Evolutionary conservation across 106 monocot species (phyloP).

Genomic region (Ottelia alismoides): DNA sequence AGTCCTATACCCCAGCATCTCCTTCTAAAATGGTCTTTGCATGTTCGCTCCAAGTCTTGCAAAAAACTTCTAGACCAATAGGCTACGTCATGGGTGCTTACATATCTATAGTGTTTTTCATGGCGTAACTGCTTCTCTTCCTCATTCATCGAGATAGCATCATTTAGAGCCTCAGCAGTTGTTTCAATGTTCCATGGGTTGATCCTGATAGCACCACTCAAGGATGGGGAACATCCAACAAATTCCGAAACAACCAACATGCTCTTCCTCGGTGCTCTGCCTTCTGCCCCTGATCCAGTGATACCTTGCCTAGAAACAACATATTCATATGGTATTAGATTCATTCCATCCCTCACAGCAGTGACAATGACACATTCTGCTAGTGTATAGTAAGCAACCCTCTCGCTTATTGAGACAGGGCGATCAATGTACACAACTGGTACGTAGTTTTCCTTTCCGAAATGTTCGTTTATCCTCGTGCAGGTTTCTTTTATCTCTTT

Average conservation of each 20-base stretch:
- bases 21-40: conserved; percentile 53
- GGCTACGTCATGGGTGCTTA: conserved; percentile 56
- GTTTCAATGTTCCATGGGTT: conserved; percentile 61
- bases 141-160: conserved; percentile 34
- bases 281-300: conserved; percentile 11
- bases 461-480: conserved; percentile 60
- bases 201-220: conserved; percentile 49
- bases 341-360: conserved; percentile 76
- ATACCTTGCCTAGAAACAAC: conserved; percentile 61
- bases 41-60: conserved; percentile 55
- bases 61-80: conserved; percentile 60
- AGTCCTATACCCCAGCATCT: conserved; percentile 65
- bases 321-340: conserved; percentile 86
- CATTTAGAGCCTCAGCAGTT: conserved; percentile 52
- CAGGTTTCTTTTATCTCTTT: conserved; percentile 59
- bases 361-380: conserved; percentile 78
- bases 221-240: conserved; percentile 61
- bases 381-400: conserved; percentile 61
- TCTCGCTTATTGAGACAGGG: conserved; percentile 35
- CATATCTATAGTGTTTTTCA: conserved; percentile 59
- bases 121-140: conserved; percentile 52
- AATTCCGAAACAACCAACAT: conserved; percentile 68
- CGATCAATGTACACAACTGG: conserved; percentile 68
- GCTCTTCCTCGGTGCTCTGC: conserved; percentile 31
- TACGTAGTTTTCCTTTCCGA: conserved; percentile 34